Evolutionary conservation across 2,329 filamentous ascomycete species (phyloP), one percentile per base, ranked within the genome.

Genomic region (Decorospora gaudefroyi): DNA sequence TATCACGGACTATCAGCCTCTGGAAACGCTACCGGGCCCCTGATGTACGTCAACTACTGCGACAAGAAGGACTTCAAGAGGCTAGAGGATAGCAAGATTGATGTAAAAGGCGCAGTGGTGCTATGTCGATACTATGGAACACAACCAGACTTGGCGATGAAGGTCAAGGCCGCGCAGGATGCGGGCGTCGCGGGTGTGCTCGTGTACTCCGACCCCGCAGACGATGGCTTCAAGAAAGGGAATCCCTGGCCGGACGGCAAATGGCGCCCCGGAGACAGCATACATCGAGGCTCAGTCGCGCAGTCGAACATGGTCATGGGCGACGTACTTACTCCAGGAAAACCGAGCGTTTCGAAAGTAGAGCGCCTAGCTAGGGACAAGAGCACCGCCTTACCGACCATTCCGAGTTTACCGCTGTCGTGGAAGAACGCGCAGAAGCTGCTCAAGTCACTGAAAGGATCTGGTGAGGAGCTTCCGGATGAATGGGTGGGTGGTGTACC

Each of bases 21-120:
- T 0, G 93, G 91, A 29, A 87, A 93, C 61, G 90, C 92, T 25
- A 87, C 81, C 17, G 93, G 93, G 0, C 91, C 87, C 13, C 70
- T 97, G 30, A 81, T 99, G 1, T 99, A 96, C 68, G 92, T 87
- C 39, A 96, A 97, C 71, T 95, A 91, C 62, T 95, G 93, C 9
- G 87, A 88, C 29, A 80, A 84, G 36, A 84, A 88, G 29, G 93
- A 99, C 67, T 97, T 95, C 67, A 78, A 87, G 64, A 74, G 72
- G 40, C 74, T 99, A 18, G 75, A 80, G 46, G 83, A 90, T 40
- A 81, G 80, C 51, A 88, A 85, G 0, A 79, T 97, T 48, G 78
- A 87, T 18, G 79, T 89, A 1, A 81, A 85, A 37, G 91, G 89
- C 9, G 85, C 90, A 3, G 90, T 99, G 62, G 90, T 85, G 1